phyloP scores from a whole-genome alignment of 2,329 filamentous ascomycete species.

The Paracoccidioides lutzii region DNA sequence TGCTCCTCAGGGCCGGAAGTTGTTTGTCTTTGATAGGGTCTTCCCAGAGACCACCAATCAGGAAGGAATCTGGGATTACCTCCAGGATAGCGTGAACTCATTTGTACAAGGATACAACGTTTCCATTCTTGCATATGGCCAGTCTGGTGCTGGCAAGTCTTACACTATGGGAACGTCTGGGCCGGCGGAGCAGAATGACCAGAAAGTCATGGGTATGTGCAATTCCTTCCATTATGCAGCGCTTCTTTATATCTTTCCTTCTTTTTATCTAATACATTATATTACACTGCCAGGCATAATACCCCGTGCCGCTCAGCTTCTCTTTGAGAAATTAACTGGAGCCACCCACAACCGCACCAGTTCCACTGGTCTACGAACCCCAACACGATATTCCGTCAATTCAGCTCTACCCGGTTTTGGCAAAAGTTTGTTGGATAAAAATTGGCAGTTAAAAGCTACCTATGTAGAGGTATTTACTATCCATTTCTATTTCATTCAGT shows the following conservation, averaged over 20 bases:
- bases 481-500: background rate
- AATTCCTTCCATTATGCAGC: background rate
- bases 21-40: constrained; percentile 94
- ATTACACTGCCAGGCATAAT: constrained; percentile 61
- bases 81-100: constrained; percentile 75
- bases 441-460: constrained; percentile 84
- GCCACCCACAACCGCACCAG: constrained; percentile 45
- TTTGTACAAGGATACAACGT: constrained; percentile 98
- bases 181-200: constrained; percentile 59
- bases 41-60: constrained; percentile 75
- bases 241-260: constrained; percentile 7
- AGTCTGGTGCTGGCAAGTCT: constrained; percentile 94
- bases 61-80: constrained; percentile 86
- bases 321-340: constrained; percentile 58
- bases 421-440: constrained; percentile 49
- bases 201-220: constrained; percentile 61
- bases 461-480: constrained; percentile 53
- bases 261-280: background rate
- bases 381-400: constrained; percentile 60
- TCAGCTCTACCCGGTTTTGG: constrained; percentile 34
- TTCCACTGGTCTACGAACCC: constrained; percentile 66
- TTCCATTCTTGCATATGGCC: constrained; percentile 88
- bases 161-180: constrained; percentile 98
- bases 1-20: constrained; percentile 78
- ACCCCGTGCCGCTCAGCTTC: constrained; percentile 68